These are phyloP conservation scores for Ramaria sp. DNA, from an alignment of 768 basidiomycete genomes.

Conservation along the genomic window DNA sequence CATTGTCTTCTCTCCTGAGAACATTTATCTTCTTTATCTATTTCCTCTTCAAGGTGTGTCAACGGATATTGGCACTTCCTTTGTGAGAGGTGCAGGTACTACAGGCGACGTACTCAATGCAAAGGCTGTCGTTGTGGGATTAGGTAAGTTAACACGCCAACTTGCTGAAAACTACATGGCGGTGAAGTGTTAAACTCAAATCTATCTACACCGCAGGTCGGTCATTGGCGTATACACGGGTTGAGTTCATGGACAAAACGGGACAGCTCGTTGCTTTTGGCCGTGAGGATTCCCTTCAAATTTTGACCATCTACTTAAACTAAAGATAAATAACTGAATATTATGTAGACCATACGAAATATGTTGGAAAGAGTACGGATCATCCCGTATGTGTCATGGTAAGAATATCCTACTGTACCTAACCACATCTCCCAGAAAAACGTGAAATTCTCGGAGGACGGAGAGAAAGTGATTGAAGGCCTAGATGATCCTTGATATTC, in stretches of 20 bases:
- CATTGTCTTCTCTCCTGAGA: neutral
- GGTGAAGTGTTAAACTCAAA: neutral
- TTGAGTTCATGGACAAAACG: slow-evolving; percentile 57
- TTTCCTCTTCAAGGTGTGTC: slow-evolving; percentile 41
- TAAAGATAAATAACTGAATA: neutral
- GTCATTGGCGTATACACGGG: slow-evolving; percentile 69
- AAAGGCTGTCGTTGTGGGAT: slow-evolving; percentile 54
- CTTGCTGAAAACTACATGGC: neutral
- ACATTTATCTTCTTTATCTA: neutral
- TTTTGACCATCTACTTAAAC: neutral
- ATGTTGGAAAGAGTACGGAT: slow-evolving; percentile 56
- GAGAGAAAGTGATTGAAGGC: slow-evolving; percentile 59
- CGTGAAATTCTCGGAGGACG: slow-evolving; percentile 71
- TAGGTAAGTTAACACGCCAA: slow-evolving; percentile 36
- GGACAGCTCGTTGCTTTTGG: slow-evolving; percentile 76
- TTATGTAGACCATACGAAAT: slow-evolving; percentile 70
- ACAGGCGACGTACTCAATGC: slow-evolving; percentile 56
- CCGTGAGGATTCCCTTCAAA: slow-evolving; percentile 34
- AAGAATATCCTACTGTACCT: slow-evolving; percentile 21
- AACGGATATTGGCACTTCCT: slow-evolving; percentile 69
- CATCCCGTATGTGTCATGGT: slow-evolving; percentile 33
- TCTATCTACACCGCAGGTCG: slow-evolving; percentile 36
- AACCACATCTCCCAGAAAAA: slow-evolving; percentile 38
- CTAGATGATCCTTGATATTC: slow-evolving; percentile 15
- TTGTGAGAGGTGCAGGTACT: slow-evolving; percentile 67